Evolutionary conservation across 805 yeast genomes (phyloP), one percentile per base, ranked within the genome.

Genomic region (Saccharomycopsis schoenii): DNA sequence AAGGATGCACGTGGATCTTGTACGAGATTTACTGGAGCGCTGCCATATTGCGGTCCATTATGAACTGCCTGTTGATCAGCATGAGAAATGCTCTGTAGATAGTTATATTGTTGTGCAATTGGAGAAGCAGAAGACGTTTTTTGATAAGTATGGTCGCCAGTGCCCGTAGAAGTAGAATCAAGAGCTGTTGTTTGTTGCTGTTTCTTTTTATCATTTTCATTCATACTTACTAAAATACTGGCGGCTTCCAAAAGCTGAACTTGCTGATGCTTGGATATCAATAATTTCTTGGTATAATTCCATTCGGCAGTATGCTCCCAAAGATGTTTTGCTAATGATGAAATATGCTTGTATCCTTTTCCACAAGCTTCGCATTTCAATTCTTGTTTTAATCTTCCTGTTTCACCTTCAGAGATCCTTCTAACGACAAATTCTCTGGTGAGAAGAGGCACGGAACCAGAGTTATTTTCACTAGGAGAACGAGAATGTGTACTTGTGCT

Each of bases 231-330:
- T 57, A 88, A 76, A 55, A 88, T 88, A 58, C 88, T 82, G 4
- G 89, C 90, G 37, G 89, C 89, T 68, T 85, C 96, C 58, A 88
- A 76, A 43, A 88, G 76, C 72, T 88, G 96, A 15, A 89, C 96
- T 70, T 88, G 96, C 72, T 88, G 96, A 72, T 88, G 96, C 71
- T 88, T 88, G n/a, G 89, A 85, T 42, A 90, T 88, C 42, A 86
- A 76, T 59, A 89, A 75, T 70, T 87, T 88, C 66, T 88, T 86
- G 2, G 96, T 90, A 70, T 86, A 85, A 68, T 84, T 88, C 97
- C 97, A 89, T 70, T 90, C 96, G 0, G 96, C 96, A 0, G 97
- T 89, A 71, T 89, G 97, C 69, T 89, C 97, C 96, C 96, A 89
- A 47, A 89, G 73, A 73, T 89, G 96, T 71, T 89, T 89, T 1